Conservation (phyloP, 805 yeast species). For the Yamadazyma endophytica region DNA sequence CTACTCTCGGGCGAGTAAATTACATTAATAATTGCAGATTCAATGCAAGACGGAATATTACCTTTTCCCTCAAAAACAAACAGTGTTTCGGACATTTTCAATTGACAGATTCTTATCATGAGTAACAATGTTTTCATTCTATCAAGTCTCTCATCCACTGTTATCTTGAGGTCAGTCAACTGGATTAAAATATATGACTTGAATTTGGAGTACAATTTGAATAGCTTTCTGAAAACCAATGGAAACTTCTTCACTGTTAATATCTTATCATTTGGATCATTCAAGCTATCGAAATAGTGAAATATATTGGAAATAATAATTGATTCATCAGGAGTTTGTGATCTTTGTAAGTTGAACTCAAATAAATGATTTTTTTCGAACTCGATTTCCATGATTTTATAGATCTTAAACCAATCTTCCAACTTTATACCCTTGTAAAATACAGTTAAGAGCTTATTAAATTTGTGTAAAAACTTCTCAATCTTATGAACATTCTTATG, state of each 20-base stretch:
- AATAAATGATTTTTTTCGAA: slow-evolving; percentile 59
- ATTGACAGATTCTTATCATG: slow-evolving; percentile 58
- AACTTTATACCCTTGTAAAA: slow-evolving; percentile 54
- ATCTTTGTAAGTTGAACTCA: slow-evolving; percentile 43
- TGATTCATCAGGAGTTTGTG: slow-evolving; percentile 46
- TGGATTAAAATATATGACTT: slow-evolving; percentile 61
- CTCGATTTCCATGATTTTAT: slow-evolving; percentile 69
- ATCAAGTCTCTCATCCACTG: slow-evolving; percentile 55
- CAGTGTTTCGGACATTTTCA: slow-evolving; percentile 57
- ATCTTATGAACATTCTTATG: slow-evolving; percentile 45
- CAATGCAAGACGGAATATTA: slow-evolving; percentile 75
- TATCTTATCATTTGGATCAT: slow-evolving; percentile 40
- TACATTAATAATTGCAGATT: slow-evolving; percentile 70
- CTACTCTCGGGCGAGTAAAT: slow-evolving; percentile 80
- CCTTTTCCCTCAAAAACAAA: slow-evolving; percentile 36
- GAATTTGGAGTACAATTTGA: slow-evolving; percentile 64
- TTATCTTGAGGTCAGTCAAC: slow-evolving; percentile 57
- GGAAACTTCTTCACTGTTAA: slow-evolving; percentile 52
- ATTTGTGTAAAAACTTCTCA: slow-evolving; percentile 55
- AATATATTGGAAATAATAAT: slow-evolving; percentile 65
- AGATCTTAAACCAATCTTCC: slow-evolving; percentile 76
- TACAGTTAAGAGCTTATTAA: slow-evolving; percentile 59
- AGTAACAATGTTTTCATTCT: slow-evolving; percentile 67
- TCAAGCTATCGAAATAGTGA: slow-evolving; percentile 61
- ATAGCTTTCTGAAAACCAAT: slow-evolving; percentile 57